Evolutionary conservation across 2,329 filamentous ascomycete species (phyloP), one percentile per base, ranked within the genome.

Genomic region (Talaromyces sp.): DNA sequence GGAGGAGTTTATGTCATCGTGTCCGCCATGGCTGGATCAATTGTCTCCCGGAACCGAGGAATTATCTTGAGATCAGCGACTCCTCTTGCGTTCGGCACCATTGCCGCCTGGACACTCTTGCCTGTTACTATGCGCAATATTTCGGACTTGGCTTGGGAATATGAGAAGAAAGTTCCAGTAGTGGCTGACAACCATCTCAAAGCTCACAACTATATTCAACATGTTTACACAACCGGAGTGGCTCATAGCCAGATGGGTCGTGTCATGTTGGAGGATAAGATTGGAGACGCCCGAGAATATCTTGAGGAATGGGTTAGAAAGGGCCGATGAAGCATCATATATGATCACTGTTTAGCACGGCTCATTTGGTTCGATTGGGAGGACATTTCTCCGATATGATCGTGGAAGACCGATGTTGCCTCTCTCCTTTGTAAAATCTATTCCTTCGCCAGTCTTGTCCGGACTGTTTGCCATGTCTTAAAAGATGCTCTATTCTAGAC

Each of bases 121-220:
- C 94, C 94, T 45, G 80, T 94, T 63, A 99, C 94, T 41, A 96
- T 91, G 83, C 80, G 84, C 73, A 99, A 99, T 75, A 85, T 96
- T 28, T 86, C 87, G 43, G 87, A 93, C 70, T 79, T 97, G 70
- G 78, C 88, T 46, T 99, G 94, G 94, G 86, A 84, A 71, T 99
- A 94, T 73, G 94, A 99, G 85, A 84, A 95, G 81, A 85, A 83
- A 68, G 89, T 92, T 70, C 94, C 94, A 4, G 88, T 82, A 17
- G 73, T 99, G 56, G 88, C 91, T 17, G 87, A 96, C 66, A 84
- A 89, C 58, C 94, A 99, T 77, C 66, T 93, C 61, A 78, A 82
- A 68, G 79, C 89, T 54, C 85, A 87, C 61, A 84, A 89, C 67
- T 80, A 85, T 46, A 80, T 92, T 61, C 79, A 84, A 71, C 81